Evolutionary conservation across 2,329 filamentous ascomycete species (phyloP).

Genomic region (Bipolaris zeicola): DNA sequence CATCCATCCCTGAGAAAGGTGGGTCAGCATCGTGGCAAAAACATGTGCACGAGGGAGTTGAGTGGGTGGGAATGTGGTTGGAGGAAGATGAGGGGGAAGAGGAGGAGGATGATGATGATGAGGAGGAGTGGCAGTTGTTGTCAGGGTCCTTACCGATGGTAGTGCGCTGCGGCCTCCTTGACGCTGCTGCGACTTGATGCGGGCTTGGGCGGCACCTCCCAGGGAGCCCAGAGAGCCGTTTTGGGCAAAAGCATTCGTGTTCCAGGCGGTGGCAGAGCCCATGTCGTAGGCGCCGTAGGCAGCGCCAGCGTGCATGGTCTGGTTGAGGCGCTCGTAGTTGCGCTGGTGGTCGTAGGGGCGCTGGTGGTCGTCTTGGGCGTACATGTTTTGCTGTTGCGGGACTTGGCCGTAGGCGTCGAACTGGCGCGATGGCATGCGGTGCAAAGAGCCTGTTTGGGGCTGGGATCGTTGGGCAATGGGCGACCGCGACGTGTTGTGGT

Average conservation of each 20-base stretch:
- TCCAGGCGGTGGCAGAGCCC: slow-evolving; percentile 76
- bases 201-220: slow-evolving; percentile 55
- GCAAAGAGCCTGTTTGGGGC: slow-evolving; percentile 61
- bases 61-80: not conserved
- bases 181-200: slow-evolving; percentile 62
- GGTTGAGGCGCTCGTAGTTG: slow-evolving; percentile 64
- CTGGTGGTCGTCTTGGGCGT: slow-evolving; percentile 70
- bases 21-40: slow-evolving; percentile 9
- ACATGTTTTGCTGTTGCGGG: slow-evolving; percentile 66
- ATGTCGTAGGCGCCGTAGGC: slow-evolving; percentile 69
- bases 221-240: slow-evolving; percentile 68
- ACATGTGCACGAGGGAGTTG: not conserved
- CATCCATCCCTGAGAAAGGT: slow-evolving; percentile 63
- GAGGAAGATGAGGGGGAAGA: no score
- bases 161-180: slow-evolving; percentile 62
- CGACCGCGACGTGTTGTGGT: slow-evolving; percentile 64
- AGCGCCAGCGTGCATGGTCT: slow-evolving; percentile 61
- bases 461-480: slow-evolving; percentile 74
- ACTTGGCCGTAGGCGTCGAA: slow-evolving; percentile 76
- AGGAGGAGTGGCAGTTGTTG: not conserved
- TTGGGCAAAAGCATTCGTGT: slow-evolving; percentile 72
- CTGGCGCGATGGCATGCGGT: slow-evolving; percentile 75
- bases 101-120: no score
- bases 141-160: slow-evolving; percentile 68
- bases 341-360: slow-evolving; percentile 56